Evolutionary conservation across 164 flowering plant species (phyloP).

Genomic region (Amborella trichopoda): DNA sequence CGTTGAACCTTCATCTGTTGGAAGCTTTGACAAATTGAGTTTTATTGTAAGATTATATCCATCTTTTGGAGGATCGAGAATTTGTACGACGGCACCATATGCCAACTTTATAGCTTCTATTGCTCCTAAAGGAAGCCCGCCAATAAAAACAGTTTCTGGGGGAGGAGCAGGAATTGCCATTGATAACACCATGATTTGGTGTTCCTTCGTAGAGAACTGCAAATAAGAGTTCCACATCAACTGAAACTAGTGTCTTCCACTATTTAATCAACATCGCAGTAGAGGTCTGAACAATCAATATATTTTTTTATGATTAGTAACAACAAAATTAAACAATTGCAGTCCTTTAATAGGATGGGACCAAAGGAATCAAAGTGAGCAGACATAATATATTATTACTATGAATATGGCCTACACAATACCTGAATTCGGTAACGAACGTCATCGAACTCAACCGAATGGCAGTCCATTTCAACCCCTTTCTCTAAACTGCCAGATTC

Average conservation of each 20-base stretch:
- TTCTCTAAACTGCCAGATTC: constrained; percentile 64
- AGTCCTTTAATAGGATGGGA: too few species aligned
- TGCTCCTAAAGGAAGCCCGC: constrained; percentile 89
- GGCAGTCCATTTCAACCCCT: constrained; percentile 78
- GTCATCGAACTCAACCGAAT: constrained; percentile 86
- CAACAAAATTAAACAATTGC: too few species aligned
- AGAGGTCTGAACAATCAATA: too few species aligned
- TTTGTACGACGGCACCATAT: constrained; percentile 62
- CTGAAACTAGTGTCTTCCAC: too few species aligned
- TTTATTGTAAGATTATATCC: constrained; percentile 92
- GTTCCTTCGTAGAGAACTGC: constrained; percentile 73
- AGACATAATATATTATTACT: too few species aligned
- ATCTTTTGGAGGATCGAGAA: constrained; percentile 96
- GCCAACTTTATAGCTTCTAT: constrained; percentile 87
- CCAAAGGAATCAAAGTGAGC: too few species aligned
- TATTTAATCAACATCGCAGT: too few species aligned
- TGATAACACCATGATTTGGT: constrained; percentile 55
- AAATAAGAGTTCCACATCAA: constrained; percentile 10
- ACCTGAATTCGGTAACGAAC: constrained; percentile 91
- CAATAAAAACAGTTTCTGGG: constrained; percentile 58
- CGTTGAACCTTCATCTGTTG: constrained; percentile 75
- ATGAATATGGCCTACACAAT: too few species aligned
- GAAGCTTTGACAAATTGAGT: constrained; percentile 74
- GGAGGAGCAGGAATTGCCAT: constrained; percentile 83
- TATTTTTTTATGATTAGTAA: too few species aligned